phyloP scores from a whole-genome alignment of 805 yeast genomes.

The Saccharomycopsis fodiens region DNA sequence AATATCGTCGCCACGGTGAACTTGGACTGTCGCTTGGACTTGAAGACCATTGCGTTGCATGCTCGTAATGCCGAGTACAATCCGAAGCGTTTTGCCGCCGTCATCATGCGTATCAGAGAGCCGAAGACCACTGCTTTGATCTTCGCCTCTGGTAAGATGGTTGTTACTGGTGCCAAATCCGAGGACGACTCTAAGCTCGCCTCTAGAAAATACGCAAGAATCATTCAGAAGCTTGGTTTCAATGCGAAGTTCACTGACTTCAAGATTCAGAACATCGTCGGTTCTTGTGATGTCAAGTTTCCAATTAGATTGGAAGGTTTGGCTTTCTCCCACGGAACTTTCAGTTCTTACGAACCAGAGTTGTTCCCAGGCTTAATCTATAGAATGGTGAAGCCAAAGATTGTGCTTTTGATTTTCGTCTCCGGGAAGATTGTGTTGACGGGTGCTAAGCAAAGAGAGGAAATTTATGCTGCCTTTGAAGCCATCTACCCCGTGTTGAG shows the following conservation, averaged over 20 bases:
- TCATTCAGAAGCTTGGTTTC: constrained; percentile 95
- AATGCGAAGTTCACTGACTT: constrained; percentile 97
- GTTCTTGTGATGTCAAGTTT: constrained; percentile 97
- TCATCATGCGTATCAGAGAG: constrained; percentile 97
- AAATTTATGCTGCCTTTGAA: constrained; percentile 95
- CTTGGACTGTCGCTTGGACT: constrained; percentile 89
- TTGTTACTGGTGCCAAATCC: constrained; percentile 97
- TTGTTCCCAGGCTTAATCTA: constrained; percentile 96
- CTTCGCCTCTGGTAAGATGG: constrained; percentile 99
- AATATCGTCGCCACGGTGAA: constrained; percentile 98
- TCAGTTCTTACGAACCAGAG: constrained; percentile 97
- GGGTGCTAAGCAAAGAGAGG: constrained; percentile 98
- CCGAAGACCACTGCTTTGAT: constrained; percentile 97
- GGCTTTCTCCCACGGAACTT: constrained; percentile 97
- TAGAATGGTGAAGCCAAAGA: constrained; percentile 99
- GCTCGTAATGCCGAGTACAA: constrained; percentile 99
- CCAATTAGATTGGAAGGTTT: constrained; percentile 96
- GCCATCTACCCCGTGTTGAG: constrained; percentile 97
- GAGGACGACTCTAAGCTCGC: constrained; percentile 99
- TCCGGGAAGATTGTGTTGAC: constrained; percentile 96
- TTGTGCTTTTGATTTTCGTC: constrained; percentile 90
- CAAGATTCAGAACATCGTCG: constrained; percentile 96
- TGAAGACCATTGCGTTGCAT: constrained; percentile 94
- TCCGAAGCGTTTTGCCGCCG: constrained; percentile 98
- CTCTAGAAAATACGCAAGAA: constrained; percentile 94